Evolutionary conservation across 352 stramenopile species (phyloP).

Genomic region (Chrysophaeum taylorii): DNA sequence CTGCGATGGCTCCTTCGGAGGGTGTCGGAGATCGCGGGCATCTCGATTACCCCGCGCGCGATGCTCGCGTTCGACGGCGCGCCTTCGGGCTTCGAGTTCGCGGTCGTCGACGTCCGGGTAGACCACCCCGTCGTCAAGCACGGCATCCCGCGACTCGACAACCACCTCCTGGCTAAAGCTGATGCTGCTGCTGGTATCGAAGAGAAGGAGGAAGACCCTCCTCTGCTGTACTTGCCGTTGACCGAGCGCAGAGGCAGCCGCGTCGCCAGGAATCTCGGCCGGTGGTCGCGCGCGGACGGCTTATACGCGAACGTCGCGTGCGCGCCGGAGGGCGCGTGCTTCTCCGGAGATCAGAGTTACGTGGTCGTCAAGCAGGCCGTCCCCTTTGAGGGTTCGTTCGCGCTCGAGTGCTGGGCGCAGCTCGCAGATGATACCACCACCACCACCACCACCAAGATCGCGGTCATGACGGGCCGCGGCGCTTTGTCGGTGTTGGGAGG

Average conservation of each 20-base stretch:
- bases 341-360: constrained; percentile 40
- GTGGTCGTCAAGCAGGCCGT: constrained; percentile 35
- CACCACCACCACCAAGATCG: constrained; percentile 50
- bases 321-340: too few species aligned
- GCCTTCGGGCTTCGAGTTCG: constrained; percentile 58
- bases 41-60: constrained; percentile 38
- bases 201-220: too few species aligned
- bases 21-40: constrained; percentile 46
- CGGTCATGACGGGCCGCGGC: constrained; percentile 60
- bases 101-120: constrained; percentile 51
- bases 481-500: constrained; percentile 54
- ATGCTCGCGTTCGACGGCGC: constrained; percentile 42
- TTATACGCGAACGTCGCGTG: too few species aligned
- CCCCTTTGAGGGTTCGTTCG: constrained; percentile 63
- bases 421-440: too few species aligned
- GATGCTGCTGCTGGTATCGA: too few species aligned
- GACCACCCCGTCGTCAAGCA: constrained; percentile 50
- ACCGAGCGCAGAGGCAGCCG: constrained; percentile 61
- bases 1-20: constrained; percentile 48
- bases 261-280: constrained; percentile 57
- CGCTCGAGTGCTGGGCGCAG: too few species aligned
- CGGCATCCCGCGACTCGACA: constrained; percentile 47
- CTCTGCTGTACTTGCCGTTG: constrained; percentile 68
- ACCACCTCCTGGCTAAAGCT: too few species aligned
- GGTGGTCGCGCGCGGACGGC: too few species aligned